Evolutionary conservation across 768 basidiomycete species (phyloP).

Genomic region (Naganishia onofrii): DNA sequence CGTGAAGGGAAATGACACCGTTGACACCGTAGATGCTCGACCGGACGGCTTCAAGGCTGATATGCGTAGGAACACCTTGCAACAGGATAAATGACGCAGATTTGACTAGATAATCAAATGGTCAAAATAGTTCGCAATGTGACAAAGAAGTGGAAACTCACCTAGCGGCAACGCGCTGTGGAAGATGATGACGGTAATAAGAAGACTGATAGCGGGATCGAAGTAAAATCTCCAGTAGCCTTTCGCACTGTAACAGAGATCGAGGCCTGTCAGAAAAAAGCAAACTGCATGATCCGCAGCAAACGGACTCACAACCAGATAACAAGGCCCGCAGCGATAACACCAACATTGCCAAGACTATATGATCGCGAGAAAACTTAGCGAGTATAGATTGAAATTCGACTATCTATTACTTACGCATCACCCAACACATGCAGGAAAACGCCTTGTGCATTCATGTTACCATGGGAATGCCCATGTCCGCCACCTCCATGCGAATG

Average conservation of each 20-base stretch:
- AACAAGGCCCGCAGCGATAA: conserved; percentile 88
- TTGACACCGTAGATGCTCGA: conserved; percentile 74
- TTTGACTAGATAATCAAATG: conserved; percentile 53
- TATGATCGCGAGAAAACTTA: not conserved
- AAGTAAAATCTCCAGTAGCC: conserved; percentile 86
- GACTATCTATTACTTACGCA: conserved; percentile 56
- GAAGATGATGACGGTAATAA: conserved; percentile 95
- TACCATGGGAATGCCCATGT: conserved; percentile 57
- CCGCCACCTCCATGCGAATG: conserved; percentile 39
- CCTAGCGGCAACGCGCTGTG: conserved; percentile 83
- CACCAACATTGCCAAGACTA: conserved; percentile 87
- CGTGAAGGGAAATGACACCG: conserved; percentile 81
- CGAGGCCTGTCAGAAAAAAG: not conserved
- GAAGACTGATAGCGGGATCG: conserved; percentile 86
- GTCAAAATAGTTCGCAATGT: not conserved
- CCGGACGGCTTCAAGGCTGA: conserved; percentile 85
- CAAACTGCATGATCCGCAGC: not conserved
- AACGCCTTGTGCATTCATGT: conserved; percentile 98
- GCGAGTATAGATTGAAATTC: not conserved
- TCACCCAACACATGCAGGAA: conserved; percentile 93
- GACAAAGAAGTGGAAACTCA: conserved; percentile 30
- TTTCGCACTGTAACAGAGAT: conserved; percentile 54
- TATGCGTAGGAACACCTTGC: conserved; percentile 84
- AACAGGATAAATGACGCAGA: conserved; percentile 91
- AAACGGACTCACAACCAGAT: conserved; percentile 67